Base-by-base conservation (phyloP, 768 basidiomycete species). In the Megacollybia marginata region DNA sequence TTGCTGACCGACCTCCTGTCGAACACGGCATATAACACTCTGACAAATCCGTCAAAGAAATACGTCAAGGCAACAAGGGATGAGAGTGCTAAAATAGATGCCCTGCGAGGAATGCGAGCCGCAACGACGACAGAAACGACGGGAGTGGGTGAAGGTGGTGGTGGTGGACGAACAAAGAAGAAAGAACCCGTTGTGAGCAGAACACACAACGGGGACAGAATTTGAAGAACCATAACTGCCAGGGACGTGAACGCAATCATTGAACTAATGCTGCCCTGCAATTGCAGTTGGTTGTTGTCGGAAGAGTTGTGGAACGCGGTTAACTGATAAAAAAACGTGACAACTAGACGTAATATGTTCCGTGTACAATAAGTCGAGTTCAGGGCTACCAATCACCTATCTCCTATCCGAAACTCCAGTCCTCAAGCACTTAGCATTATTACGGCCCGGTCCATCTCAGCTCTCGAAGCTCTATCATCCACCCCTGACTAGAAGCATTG, bases 71-170 rank as follows among this genome's bases (percentile, higher is more conserved):
- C 77, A 19, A 75, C 62, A 48, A 92, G 69, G 46, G 85, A 79
- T 44, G 94, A 73, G 52, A 90, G 69, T 40, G 74, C 63, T 44
- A 93, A 73, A 61, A 97, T 92, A 52, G 83, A 66, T 38, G 76
- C 76, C 52, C 86, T 80, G 60, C 93, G 84, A 38, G 92, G 92
- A 47, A 83, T 72, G 52, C 76, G 72, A 50, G 75, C 77, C 49
- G 83, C 76, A 61, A 90, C 80, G 65, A 91, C 80, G 63, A 92
- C 88, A 47, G 83, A 68, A 35, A 82, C 88, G 61, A 92, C 90
- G 55, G 80, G 80, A 40, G 83, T 85, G 33, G 75, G 68, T 18
- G 69, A 78, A 3, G 63, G 65, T 16, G 69, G 65, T 8, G 55
- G 59, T 8, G 69, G 61, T 42, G 77, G 72, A 55, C 71, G 75